Base-by-base conservation (phyloP, 768 basidiomycete species). In the Agaricus subrufescens region DNA sequence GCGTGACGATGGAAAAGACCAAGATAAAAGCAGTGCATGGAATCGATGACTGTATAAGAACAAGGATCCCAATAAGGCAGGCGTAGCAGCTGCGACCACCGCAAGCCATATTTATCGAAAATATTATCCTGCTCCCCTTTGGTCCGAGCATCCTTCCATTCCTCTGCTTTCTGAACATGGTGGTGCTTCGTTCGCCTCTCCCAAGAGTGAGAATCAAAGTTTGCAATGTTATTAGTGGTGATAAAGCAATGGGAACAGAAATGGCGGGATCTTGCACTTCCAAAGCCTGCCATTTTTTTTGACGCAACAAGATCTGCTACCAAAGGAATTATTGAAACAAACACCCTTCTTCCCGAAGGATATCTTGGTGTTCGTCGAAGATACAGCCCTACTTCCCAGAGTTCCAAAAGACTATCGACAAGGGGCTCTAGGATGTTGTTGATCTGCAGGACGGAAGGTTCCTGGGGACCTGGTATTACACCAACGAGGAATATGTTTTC, bases 341-440 rank as follows among this genome's bases (percentile, higher is more conserved):
- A 58, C 19, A 73, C 61, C 2, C 63, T 52, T 1, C 65, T 49
- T 2, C 74, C 73, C 12, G 31, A 3, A 0, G 52, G 43, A 42
- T 62, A 52, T 2, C 11, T 2, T 0, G 12, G 5, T 0, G 70
- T 73, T 4, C 45, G 4, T 0, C 65, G 43, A 4, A 65, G 56
- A 43, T 56, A 64, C 6, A 72, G 31, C 2, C 74, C 71, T 2
- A 51, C 12, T 7, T 57, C 1, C 68, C 70, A 77, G 3, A 69
- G 56, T 0, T 44, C 12, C 0, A 70, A 45, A 1, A 76, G 60
- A 23, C 72, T 66, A 42, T 71, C 65, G 9, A 77, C 65, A 8
- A 76, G 64, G 1, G 69, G 72, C 0, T 34, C 8, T 3, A 77
- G 59, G 15, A 71, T 46, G 38, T 73, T 67, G 38, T 75, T 74